Percentiles rank a stretch among this genome's conserved stretches.
These are phyloP conservation scores for Pleurotus ostreatus DNA, from an alignment of 768 basidiomycete genomes.

Conservation along the genomic window DNA sequence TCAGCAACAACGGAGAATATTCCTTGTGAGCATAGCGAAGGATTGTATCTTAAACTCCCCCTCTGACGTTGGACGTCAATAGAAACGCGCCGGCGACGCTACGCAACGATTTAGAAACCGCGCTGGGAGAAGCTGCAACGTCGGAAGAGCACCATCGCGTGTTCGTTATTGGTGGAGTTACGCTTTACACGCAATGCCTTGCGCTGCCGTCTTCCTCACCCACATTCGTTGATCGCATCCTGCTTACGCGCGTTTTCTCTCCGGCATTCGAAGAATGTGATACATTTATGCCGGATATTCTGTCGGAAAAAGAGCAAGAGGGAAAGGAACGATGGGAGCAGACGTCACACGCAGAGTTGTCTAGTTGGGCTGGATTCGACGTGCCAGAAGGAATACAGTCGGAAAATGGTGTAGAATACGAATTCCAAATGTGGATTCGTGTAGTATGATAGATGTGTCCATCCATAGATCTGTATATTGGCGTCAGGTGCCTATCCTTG, in stretches of 20 bases:
- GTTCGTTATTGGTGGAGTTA: slow-evolving; percentile 93
- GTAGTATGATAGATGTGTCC: slow-evolving; percentile 3
- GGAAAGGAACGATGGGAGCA: slow-evolving; percentile 44
- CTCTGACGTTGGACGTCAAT: not conserved
- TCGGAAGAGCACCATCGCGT: slow-evolving; percentile 35
- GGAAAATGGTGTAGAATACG: slow-evolving; percentile 82
- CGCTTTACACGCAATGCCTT: slow-evolving; percentile 73
- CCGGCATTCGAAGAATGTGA: slow-evolving; percentile 83
- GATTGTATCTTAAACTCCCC: not conserved
- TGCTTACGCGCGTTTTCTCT: slow-evolving; percentile 78
- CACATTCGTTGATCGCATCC: slow-evolving; percentile 69
- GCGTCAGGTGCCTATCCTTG: slow-evolving; percentile 47
- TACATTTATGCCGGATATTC: slow-evolving; percentile 80
- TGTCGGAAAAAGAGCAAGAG: slow-evolving; percentile 20
- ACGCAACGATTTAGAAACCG: not conserved
- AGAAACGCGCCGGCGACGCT: not conserved
- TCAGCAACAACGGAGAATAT: slow-evolving; percentile 37
- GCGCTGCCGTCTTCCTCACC: slow-evolving; percentile 26
- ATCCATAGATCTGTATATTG: not conserved
- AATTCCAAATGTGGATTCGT: slow-evolving; percentile 94
- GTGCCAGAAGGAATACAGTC: slow-evolving; percentile 73
- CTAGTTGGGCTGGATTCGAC: slow-evolving; percentile 76
- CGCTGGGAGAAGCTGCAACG: not conserved
- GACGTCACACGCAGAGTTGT: slow-evolving; percentile 58
- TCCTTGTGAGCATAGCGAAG: slow-evolving; percentile 11